phyloP scores from a whole-genome alignment of 257 asterid species.

The Agastache rugosa region DNA sequence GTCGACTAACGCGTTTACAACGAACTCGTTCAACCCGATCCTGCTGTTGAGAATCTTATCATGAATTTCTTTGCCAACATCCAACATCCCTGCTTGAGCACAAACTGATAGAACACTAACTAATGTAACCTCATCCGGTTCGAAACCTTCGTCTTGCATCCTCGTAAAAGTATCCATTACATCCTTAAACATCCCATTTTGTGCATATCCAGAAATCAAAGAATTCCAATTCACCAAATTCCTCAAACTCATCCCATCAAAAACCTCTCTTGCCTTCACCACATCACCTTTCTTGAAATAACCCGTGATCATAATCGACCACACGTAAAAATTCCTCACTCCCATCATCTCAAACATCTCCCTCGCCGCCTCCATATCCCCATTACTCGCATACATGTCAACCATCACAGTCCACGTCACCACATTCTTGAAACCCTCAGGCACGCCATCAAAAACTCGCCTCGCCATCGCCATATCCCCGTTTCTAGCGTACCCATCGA shows the following conservation, averaged over 20 bases:
- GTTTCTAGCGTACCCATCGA: constrained; percentile 64
- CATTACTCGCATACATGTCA: constrained; percentile 58
- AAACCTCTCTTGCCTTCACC: constrained; percentile 57
- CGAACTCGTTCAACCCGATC: constrained; percentile 56
- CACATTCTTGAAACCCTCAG: constrained; percentile 62
- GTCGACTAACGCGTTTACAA: constrained; percentile 76
- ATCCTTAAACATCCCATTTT: constrained; percentile 64
- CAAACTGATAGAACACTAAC: constrained; percentile 76
- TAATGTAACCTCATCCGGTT: constrained; percentile 76
- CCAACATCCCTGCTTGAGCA: constrained; percentile 73
- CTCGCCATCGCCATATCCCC: constrained; percentile 64
- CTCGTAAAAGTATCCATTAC: constrained; percentile 56
- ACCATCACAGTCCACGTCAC: constrained; percentile 86
- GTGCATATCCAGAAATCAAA: constrained; percentile 77
- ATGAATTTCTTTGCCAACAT: constrained; percentile 65
- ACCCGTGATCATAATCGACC: constrained; percentile 77
- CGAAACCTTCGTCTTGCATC: constrained; percentile 66
- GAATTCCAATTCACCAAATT: constrained; percentile 86
- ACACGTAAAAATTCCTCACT: constrained; percentile 58
- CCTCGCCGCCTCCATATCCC: constrained; percentile 71
- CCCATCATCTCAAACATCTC: constrained; percentile 63
- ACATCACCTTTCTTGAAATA: constrained; percentile 72
- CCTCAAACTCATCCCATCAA: constrained; percentile 61
- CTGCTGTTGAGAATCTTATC: constrained; percentile 50
- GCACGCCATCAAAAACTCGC: constrained; percentile 58